Conservation (phyloP, 495 filamentous ascomycete species). For the Aspergillus sclerotioniger region DNA sequence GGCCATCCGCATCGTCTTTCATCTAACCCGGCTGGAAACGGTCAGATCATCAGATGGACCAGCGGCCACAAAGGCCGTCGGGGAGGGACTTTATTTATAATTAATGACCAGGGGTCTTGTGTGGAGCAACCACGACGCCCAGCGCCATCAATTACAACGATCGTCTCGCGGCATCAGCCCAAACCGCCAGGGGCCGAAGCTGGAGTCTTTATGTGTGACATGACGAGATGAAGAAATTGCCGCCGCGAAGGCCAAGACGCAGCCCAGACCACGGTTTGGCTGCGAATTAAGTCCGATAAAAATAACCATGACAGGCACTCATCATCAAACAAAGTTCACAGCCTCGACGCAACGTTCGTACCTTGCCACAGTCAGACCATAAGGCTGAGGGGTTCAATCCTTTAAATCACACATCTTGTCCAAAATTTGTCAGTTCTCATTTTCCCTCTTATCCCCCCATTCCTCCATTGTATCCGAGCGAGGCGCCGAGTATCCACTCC, state of each 20-base stretch:
- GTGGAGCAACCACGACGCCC: neutral
- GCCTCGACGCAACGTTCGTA: neutral
- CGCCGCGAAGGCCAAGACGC: neutral
- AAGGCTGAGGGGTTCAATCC: neutral
- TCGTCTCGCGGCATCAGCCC: neutral
- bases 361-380: neutral
- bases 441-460: neutral
- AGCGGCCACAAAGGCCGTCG: no score
- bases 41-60: no score
- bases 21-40: no score
- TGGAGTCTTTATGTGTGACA: neutral
- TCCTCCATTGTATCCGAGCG: neutral
- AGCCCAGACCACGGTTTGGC: neutral
- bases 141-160: neutral
- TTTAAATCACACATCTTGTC: neutral
- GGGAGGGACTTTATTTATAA: no score
- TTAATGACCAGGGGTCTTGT: neutral
- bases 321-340: slow-evolving; percentile 1
- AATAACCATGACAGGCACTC: neutral
- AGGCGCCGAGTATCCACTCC: slow-evolving; percentile 6
- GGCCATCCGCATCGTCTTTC: no score
- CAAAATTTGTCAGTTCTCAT: neutral
- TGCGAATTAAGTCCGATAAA: neutral
- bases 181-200: neutral
- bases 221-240: neutral